These are phyloP conservation scores for Acacia concinna DNA, from an alignment of 331 rosid genomes.

Conservation along the genomic window DNA sequence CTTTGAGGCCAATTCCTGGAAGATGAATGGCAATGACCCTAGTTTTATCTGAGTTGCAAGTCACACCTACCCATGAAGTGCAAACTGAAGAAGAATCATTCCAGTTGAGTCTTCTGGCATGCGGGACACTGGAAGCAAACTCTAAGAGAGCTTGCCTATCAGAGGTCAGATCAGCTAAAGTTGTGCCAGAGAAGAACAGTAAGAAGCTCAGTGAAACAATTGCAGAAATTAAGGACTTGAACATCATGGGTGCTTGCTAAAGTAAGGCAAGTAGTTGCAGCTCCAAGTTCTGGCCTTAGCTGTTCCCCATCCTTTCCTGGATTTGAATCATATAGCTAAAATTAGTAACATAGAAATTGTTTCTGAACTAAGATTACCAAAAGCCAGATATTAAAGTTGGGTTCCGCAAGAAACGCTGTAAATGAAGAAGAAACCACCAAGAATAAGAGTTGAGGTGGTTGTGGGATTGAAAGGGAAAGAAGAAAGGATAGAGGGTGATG, in stretches of 20 bases:
- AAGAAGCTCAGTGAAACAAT: slow-evolving; percentile 37
- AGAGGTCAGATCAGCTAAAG: slow-evolving; percentile 58
- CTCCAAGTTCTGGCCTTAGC: slow-evolving; percentile 36
- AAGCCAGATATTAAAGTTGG: background rate
- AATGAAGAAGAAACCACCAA: slow-evolving; percentile 21
- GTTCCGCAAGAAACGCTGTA: slow-evolving; percentile 2
- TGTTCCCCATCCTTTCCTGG: slow-evolving; percentile 45
- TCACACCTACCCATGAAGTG: slow-evolving; percentile 68
- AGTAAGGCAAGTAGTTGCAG: slow-evolving; percentile 22
- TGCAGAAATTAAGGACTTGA: slow-evolving; percentile 35
- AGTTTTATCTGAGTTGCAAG: slow-evolving; percentile 48
- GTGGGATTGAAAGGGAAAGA: slow-evolving; percentile 15
- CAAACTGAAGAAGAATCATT: slow-evolving; percentile 53
- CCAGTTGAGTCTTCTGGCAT: slow-evolving; percentile 72
- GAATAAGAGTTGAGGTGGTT: background rate
- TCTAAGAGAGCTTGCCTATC: slow-evolving; percentile 65
- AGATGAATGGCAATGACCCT: slow-evolving; percentile 64
- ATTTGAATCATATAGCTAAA: slow-evolving; percentile 25
- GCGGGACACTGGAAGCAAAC: slow-evolving; percentile 54
- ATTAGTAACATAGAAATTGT: slow-evolving; percentile 25
- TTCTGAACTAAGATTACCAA: slow-evolving; percentile 1
- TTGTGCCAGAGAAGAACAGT: slow-evolving; percentile 24
- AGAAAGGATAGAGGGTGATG: background rate
- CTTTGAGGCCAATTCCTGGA: slow-evolving; percentile 63
- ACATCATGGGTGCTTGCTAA: slow-evolving; percentile 48